Evolutionary conservation across 139 green algal genomes (phyloP).

Genomic region (Coelastrella sp.): DNA sequence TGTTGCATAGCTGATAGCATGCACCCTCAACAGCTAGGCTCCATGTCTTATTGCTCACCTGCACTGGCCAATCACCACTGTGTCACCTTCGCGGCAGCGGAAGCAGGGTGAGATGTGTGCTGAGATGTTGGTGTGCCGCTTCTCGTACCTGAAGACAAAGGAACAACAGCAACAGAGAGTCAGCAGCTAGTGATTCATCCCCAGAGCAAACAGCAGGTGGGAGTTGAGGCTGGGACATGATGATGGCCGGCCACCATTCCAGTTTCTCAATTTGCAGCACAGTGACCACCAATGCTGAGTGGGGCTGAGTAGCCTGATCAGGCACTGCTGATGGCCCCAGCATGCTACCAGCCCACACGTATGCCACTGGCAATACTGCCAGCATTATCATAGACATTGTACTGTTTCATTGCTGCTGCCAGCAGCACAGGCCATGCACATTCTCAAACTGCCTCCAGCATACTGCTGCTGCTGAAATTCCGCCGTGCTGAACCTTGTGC

Average conservation of each 20-base stretch:
- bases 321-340: too few species aligned
- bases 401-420: too few species aligned
- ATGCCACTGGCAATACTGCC: too few species aligned
- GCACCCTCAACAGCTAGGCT: neutral
- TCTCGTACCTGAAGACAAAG: constrained; percentile 94
- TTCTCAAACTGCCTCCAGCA: neutral
- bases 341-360: too few species aligned
- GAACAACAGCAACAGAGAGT: neutral
- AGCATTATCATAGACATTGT: too few species aligned
- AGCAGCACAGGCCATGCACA: too few species aligned
- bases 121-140: constrained; percentile 96
- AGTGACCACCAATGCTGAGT: neutral
- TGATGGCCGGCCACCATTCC: neutral
- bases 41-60: constrained; percentile 60
- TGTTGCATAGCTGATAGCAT: neutral
- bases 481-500: neutral
- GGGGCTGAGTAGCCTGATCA: too few species aligned
- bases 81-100: constrained; percentile 94
- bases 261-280: neutral
- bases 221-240: neutral
- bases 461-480: neutral
- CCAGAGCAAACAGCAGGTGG: neutral
- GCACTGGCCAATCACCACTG: constrained; percentile 97
- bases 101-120: constrained; percentile 98
- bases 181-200: neutral